Evolutionary conservation across 805 yeast genomes (phyloP), one percentile per base, ranked within the genome.

Genomic region (Saturnispora ahearnii): DNA sequence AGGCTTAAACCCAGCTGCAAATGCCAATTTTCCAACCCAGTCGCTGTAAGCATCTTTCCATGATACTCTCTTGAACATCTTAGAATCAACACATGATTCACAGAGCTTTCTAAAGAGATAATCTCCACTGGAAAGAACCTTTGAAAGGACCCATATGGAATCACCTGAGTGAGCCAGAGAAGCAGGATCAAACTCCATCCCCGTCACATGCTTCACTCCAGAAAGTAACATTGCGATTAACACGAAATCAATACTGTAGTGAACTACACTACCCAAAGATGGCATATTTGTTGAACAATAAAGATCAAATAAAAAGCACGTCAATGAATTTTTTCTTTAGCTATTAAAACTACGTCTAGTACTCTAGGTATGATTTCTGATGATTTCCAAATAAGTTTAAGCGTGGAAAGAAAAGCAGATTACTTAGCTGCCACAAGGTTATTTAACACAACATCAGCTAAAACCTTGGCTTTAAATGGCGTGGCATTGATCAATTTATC

Each of bases 181-280:
- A n/a, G 51, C 51, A 11, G 61, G 57, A n/a, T 56, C 43, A 13
- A 63, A 44, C 37, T 53, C 64, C 67, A 82, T 71, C 0, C 97
- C 97, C 0, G 96, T 85, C 54, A 86, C 81, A 54, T 88, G 76
- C 62, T 87, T 84, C 48, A 90, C 75, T 3, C 96, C 96, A 0
- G 97, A 96, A 41, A 91, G 69, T 12, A 90, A 72, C 63, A 93
- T 79, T 2, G 96, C 86, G 8, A 87, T 70, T 51, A 90, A 71
- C 3, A 90, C 78, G 54, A 89, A 73, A 62, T 90, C 97, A 50
- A 88, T 59, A 0, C 91, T 77, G 57, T 79, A 78, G 66, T 88
- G 96, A 10, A 84, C 64, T 50, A 82, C 56, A 62, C 73, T 78
- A 2, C 89, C 88, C 38, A 85, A 55, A 29, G 48, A 44, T 26